These are phyloP conservation scores for Cryptococcus floricola DNA, from an alignment of 1,284 basidiomycete genomes.

Conservation along the genomic window DNA sequence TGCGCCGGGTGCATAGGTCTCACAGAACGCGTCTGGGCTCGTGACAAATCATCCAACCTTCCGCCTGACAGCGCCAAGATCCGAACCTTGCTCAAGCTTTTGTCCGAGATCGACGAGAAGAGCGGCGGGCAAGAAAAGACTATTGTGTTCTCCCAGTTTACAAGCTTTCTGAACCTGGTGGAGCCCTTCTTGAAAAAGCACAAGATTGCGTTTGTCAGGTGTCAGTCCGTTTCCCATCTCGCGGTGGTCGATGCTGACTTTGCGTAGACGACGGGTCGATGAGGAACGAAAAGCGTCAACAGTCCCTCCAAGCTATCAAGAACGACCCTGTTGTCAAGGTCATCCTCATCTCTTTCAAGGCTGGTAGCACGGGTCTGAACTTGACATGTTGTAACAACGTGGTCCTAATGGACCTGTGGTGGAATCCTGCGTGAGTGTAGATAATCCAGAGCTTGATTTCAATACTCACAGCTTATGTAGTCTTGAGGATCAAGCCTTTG, in stretches of 20 bases:
- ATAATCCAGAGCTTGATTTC: neutral
- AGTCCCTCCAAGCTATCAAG: slow-evolving; percentile 69
- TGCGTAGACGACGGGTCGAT: slow-evolving; percentile 81
- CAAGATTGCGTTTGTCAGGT: slow-evolving; percentile 72
- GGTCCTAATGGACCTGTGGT: slow-evolving; percentile 90
- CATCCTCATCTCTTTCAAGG: slow-evolving; percentile 95
- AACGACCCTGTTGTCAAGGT: slow-evolving; percentile 59
- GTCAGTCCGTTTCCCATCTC: slow-evolving; percentile 55
- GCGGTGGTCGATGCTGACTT: neutral
- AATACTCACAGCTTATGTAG: slow-evolving; percentile 16
- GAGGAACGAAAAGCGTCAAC: slow-evolving; percentile 69
- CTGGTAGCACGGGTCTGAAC: slow-evolving; percentile 90
- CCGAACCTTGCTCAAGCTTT: slow-evolving; percentile 69
- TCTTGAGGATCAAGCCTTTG: slow-evolving; percentile 84
- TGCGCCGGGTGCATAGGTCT: neutral
- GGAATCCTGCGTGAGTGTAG: slow-evolving; percentile 65
- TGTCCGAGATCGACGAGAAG: slow-evolving; percentile 64
- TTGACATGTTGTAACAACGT: slow-evolving; percentile 92
- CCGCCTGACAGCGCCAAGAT: slow-evolving; percentile 82
- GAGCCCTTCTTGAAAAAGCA: slow-evolving; percentile 71
- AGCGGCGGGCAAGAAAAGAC: slow-evolving; percentile 71
- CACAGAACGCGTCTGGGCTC: neutral
- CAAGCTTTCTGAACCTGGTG: slow-evolving; percentile 80
- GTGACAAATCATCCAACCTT: slow-evolving; percentile 23
- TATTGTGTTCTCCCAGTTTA: slow-evolving; percentile 72